phyloP scores from a whole-genome alignment of 306 rosid species.

The Dalbergia oliveri region DNA sequence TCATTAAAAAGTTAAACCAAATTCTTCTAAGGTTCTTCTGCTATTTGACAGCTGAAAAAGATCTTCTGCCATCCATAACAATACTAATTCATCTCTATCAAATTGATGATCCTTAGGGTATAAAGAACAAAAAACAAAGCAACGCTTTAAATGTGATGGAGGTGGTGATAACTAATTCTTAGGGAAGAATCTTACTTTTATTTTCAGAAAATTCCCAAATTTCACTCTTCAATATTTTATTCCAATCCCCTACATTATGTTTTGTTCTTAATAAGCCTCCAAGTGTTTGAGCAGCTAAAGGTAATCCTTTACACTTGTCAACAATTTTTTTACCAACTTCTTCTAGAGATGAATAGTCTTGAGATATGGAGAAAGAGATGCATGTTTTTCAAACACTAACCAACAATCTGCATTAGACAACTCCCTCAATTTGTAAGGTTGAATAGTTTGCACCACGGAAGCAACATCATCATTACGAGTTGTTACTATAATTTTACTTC shows the following conservation, averaged over 20 bases:
- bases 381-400: background rate
- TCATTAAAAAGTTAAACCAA: background rate
- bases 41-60: background rate
- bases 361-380: background rate
- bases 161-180: background rate
- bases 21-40: background rate
- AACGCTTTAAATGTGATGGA: background rate
- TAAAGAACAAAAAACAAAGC: background rate
- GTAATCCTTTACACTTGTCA: background rate
- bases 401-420: background rate
- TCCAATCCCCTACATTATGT: background rate
- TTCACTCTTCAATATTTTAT: background rate
- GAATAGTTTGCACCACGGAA: background rate
- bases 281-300: background rate
- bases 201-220: background rate
- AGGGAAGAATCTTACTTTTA: background rate
- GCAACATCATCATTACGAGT: background rate
- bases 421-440: background rate
- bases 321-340: background rate
- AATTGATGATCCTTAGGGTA: background rate
- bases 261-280: background rate
- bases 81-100: background rate
- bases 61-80: background rate
- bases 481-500: background rate
- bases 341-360: background rate